Base-by-base conservation (phyloP, 176 grass and related monocot genomes). In the Ampelocalamus luodianensis region DNA sequence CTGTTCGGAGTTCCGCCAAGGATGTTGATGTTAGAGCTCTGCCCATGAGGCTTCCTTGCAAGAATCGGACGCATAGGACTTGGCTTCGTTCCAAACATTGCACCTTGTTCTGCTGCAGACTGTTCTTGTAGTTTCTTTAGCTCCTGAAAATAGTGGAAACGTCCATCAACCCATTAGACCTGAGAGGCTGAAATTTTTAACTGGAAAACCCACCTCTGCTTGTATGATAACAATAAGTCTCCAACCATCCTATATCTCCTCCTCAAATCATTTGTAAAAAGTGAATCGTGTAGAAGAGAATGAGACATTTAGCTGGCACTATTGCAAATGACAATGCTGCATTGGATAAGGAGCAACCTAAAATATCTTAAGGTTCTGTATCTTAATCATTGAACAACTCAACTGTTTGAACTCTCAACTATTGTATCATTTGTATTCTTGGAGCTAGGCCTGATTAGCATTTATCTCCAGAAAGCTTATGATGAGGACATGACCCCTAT, bases 91-190 rank as follows among this genome's bases (percentile, higher is more conserved):
- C 84, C 93, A 76, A 87, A 95, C 29, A 86, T 46, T 2, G 79
- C 55, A 55, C 94, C 93, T 67, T 97, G 92, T 74, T 95, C 95
- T 12, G 89, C 77, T 46, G 71, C 62, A 76, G 87, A 90, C 71
- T 98, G 96, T 72, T 98, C 96, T 59, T 96, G 93, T 16, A 94
- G 79, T 70, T 90, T 99, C 90, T 91, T 99, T 48, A 88, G 79
- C 77, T 96, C 96, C 96, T 99, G 81, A 68, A 77, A 80, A 72
- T 53, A 77, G 79, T 43, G 50, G 39, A 86, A 82, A 70, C 34
- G 71, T 56, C 20, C 36, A 81, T 26, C 16, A 32, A 20, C 65
- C 17, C 4, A 69, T 60, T 55, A 76, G 16, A 65, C 54, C 64
- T 66, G n/a, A n/a, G 15, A 65, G 46, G 13, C 65, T 66, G 10